phyloP scores from a whole-genome alignment of 306 rosid genomes.

The Cucumis cinereus region DNA sequence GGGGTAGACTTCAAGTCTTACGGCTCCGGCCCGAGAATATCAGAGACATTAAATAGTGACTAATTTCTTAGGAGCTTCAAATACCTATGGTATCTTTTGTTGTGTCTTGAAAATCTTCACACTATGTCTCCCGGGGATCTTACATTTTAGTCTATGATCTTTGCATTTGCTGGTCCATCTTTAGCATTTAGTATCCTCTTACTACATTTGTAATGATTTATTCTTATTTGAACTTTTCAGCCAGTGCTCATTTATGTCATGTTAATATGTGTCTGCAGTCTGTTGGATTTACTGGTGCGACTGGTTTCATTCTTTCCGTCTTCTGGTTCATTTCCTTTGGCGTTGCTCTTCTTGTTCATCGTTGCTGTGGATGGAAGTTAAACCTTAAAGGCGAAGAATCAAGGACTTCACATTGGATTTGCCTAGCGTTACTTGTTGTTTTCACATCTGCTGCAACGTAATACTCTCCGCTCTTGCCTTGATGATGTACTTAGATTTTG shows the following conservation, averaged over 20 bases:
- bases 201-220: background rate
- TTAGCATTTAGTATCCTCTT: background rate
- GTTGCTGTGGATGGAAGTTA: constrained; percentile 81
- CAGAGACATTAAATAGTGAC: background rate
- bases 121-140: background rate
- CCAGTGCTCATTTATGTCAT: background rate
- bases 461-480: constrained; percentile 18
- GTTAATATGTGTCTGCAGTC: constrained; percentile 38
- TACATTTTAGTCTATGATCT: background rate
- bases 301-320: constrained; percentile 69
- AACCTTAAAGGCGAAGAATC: constrained; percentile 58
- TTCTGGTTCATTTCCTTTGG: constrained; percentile 86
- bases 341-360: constrained; percentile 51
- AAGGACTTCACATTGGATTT: constrained; percentile 47
- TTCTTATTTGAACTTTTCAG: background rate
- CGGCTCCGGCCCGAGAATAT: background rate
- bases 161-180: background rate
- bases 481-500: background rate
- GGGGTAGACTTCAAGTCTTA: background rate
- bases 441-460: constrained; percentile 84
- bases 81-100: background rate
- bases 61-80: background rate
- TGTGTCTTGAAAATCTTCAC: background rate
- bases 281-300: constrained; percentile 86
- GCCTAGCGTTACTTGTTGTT: constrained; percentile 51